These are phyloP conservation scores for Tanacetum coccineum DNA, from an alignment of 129 eudicot genomes.

Conservation along the genomic window DNA sequence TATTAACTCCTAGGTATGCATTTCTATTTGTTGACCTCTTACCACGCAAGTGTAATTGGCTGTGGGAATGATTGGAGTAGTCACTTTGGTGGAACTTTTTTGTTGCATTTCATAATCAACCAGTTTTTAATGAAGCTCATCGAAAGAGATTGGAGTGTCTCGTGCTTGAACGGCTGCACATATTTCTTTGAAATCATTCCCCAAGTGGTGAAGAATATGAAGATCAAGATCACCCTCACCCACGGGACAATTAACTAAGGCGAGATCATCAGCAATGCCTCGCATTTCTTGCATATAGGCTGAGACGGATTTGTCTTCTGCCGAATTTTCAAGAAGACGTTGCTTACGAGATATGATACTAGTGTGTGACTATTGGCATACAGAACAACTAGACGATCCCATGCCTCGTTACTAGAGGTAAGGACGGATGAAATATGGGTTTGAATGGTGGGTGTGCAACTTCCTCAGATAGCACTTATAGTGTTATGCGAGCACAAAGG, in stretches of 20 bases:
- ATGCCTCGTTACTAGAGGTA: no score
- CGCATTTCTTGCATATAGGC: not conserved
- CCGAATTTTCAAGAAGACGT: not conserved
- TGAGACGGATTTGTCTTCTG: not conserved
- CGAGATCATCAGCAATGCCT: not conserved
- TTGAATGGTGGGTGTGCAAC: no score
- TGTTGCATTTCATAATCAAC: not conserved
- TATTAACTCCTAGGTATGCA: no score
- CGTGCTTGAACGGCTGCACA: not conserved
- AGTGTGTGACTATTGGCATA: no score
- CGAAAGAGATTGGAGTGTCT: not conserved
- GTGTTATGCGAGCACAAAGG: constrained; percentile 69
- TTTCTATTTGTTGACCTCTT: no score
- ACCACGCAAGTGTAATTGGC: not conserved
- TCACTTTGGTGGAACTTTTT: not conserved
- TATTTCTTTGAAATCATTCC: not conserved
- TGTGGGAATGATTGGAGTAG: not conserved
- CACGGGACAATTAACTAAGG: not conserved
- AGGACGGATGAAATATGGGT: no score
- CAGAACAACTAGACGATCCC: no score
- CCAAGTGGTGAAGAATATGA: not conserved
- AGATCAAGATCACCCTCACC: not conserved
- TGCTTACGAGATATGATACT: not conserved
- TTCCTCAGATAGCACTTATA: no score
- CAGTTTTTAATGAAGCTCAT: not conserved